These are phyloP conservation scores for Stagonosporopsis vannaccii DNA, from an alignment of 2,329 filamentous ascomycete species.

Conservation along the genomic window DNA sequence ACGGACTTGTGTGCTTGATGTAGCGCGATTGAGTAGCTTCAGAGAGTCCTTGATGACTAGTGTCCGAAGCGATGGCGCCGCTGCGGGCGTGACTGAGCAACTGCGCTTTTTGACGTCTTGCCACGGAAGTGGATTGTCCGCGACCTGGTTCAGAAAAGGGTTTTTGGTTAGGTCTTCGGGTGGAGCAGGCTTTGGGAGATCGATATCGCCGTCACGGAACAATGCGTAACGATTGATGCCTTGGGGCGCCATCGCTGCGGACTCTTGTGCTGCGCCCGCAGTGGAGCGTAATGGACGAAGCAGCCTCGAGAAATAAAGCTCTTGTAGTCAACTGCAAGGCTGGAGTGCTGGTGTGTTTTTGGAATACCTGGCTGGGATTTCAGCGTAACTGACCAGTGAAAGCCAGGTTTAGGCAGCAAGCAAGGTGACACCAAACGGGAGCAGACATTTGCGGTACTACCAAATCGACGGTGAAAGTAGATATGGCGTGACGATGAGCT, in stretches of 20 bases:
- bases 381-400: background rate
- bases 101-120: slow-evolving; percentile 36
- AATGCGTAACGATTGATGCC: slow-evolving; percentile 36
- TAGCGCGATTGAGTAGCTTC: background rate
- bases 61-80: slow-evolving; percentile 5
- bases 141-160: slow-evolving; percentile 34
- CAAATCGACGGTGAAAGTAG: slow-evolving; percentile 12
- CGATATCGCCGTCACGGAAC: slow-evolving; percentile 25
- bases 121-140: slow-evolving; percentile 35
- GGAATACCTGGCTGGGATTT: background rate
- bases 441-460: slow-evolving; percentile 10
- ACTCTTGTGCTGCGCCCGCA: background rate
- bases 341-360: background rate
- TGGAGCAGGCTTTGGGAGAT: slow-evolving; percentile 2
- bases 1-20: slow-evolving; percentile 5
- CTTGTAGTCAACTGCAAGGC: background rate
- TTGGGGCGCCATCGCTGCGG: slow-evolving; percentile 23
- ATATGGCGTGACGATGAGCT: slow-evolving; percentile 1
- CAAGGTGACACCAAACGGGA: slow-evolving; percentile 11
- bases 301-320: background rate
- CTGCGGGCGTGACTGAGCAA: slow-evolving; percentile 4
- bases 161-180: slow-evolving; percentile 18
- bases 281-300: background rate
- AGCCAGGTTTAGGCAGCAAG: slow-evolving; percentile 9
- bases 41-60: slow-evolving; percentile 21